Evolutionary conservation across 2,329 filamentous ascomycete species (phyloP), one percentile per base, ranked within the genome.

Genomic region (Colletotrichum tropicale): DNA sequence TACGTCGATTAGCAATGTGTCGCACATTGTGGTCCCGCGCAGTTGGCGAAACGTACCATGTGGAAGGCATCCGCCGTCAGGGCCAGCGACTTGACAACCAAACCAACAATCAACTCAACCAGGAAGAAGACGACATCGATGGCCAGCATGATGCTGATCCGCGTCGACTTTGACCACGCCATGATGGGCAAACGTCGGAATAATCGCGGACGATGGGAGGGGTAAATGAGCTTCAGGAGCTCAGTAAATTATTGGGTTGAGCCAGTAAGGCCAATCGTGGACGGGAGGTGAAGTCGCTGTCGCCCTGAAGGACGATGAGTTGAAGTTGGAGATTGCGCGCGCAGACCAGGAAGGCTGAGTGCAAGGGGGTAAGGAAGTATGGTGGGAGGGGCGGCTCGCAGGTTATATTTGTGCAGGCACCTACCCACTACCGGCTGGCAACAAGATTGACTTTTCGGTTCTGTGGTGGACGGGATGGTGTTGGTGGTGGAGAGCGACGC

Each of bases 11-110:
- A 64, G 79, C 34, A 48, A 32, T 43, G 21, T 30, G 75, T 83
- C 66, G 81, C 79, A 65, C 43, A 32, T 55, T 1, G 18, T 34
- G 70, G 55, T 32, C 21, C 16, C 13, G 75, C 21, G 38, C 61
- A 18, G 55, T 28, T 30, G 21, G 32, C n/a, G 66, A 52, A 56
- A 84, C 90, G 80, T 83, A 95, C 94, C 97, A 99, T 99, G 87
- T 99, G 97, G 85, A 99, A 99, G 76, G 97, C 96, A 87, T 99
- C 97, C 70, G 97, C 97, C 82, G 98, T 96, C 75, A 99, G 91
- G 48, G 97, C 97, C 80, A 99, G 91, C 21, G 97, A 98, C 82
- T 96, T 94, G 76, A 98, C 95, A 78, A 93, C 88, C 88, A 98
- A 95, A 77, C 97, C 96, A 77, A 94, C 92, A 74, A 94, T 92